Base-by-base conservation (phyloP, 371 early-diverging fungal species). In the Syncephalis plumigaleata region DNA sequence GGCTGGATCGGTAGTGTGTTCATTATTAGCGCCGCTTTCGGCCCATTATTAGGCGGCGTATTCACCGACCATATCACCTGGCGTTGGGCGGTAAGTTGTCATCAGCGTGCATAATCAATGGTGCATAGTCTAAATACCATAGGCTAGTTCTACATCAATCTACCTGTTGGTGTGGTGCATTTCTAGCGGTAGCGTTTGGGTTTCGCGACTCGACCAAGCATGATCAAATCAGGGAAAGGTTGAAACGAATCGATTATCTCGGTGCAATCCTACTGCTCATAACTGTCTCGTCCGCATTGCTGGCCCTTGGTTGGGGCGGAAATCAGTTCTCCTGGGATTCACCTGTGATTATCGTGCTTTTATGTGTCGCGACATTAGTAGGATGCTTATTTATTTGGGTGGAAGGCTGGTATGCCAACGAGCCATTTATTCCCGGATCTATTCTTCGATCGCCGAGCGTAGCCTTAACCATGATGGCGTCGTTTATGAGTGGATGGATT, bases 371-470 rank as follows among this genome's bases (percentile, higher is more conserved):
- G 9, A 47, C 55, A 0, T 22, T 66, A 1, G 5, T 63, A 11
- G 25, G 72, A 13, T 56, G 49, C 15, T 37, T 63, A 25, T 60
- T 61, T 49, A 48, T 68, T 7, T 47, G 51, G 11, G 59, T 69
- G 22, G 69, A 70, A 31, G 69, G 73, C 18, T 76, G 15, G 55
- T 81, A 9, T 90, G 76, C 50, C 79, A 79, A 55, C 68, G 74
- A 9, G 70, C 82, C 5, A 48, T 71, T 26, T 70, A 66, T 39
- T 76, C 66, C 59, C 70, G 66, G 36, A 48, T 65, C 36, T 62
- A 63, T 47, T 52, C 39, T 18, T 16, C 5, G 5, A 16, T 15
- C 15, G 20, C 20, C 8, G 5, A 18, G 39, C 15, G 15, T 16
- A 3, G 17, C 20, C 3, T 8, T 39, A 39, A 39, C 7, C 31